phyloP scores from a whole-genome alignment of 108 stramenopile genomes.

The Nitzschia sp. region DNA sequence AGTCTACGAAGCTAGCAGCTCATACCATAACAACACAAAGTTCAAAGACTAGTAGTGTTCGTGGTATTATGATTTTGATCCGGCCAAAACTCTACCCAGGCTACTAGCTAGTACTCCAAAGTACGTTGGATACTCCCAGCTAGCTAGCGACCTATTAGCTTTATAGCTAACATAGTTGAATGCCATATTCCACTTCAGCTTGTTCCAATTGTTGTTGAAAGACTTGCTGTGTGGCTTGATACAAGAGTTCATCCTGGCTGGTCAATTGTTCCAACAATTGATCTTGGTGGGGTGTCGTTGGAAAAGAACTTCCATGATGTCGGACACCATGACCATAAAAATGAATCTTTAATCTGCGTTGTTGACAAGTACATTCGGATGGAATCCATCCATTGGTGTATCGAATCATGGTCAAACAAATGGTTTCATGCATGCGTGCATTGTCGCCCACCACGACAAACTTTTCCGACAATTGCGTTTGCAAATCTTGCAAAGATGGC shows the following conservation, averaged over 20 bases:
- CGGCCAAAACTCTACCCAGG: no score
- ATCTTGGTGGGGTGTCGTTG: neutral
- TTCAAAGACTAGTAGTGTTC: no score
- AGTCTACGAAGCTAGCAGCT: no score
- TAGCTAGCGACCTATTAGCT: no score
- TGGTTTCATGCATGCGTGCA: neutral
- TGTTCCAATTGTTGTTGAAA: conserved; percentile 10
- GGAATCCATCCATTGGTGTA: conserved; percentile 1
- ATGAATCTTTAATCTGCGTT: conserved; percentile 4
- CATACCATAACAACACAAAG: no score
- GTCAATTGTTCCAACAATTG: neutral
- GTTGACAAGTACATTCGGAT: neutral
- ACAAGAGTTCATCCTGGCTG: neutral
- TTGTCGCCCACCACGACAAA: conserved; percentile 5
- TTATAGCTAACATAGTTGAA: conserved; percentile 13
- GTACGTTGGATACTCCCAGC: no score
- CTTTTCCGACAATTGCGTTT: neutral
- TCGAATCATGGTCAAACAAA: conserved; percentile 3
- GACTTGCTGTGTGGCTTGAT: conserved; percentile 2
- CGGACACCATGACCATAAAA: conserved; percentile 19
- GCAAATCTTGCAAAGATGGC: neutral
- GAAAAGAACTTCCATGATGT: conserved; percentile 14
- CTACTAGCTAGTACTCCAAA: no score
- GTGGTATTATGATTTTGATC: no score
- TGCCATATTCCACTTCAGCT: neutral